A percentile compares a stretch with the other conserved stretches of the same genome.
These are phyloP conservation scores for Hymenoscyphus repandus DNA, from an alignment of 2,329 filamentous ascomycete species.

Conservation along the genomic window DNA sequence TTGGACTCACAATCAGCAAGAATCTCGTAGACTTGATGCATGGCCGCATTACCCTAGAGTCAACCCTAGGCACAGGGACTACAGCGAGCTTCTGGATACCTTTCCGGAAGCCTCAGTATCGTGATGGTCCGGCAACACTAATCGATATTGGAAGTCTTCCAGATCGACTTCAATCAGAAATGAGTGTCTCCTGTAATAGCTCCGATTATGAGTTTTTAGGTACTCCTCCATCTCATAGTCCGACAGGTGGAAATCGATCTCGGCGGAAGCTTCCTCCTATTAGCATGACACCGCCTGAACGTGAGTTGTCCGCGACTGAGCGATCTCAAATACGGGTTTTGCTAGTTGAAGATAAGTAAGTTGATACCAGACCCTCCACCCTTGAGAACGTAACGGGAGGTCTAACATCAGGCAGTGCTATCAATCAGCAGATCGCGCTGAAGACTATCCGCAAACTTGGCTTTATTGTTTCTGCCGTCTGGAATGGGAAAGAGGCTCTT, in stretches of 20 bases:
- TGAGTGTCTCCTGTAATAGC: slow-evolving; percentile 61
- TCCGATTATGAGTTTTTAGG: slow-evolving; percentile 51
- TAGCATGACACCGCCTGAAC: slow-evolving; percentile 31
- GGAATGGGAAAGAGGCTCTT: slow-evolving; percentile 75
- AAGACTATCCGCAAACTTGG: slow-evolving; percentile 70
- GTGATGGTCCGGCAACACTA: slow-evolving; percentile 43
- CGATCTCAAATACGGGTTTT: slow-evolving; percentile 63
- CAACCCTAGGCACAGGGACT: slow-evolving; percentile 61
- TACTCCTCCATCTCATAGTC: slow-evolving; percentile 37
- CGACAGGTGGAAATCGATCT: slow-evolving; percentile 11
- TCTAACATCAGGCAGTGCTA: slow-evolving; percentile 37
- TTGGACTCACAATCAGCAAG: slow-evolving; percentile 77
- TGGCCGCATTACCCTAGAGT: slow-evolving; percentile 67
- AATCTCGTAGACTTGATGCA: slow-evolving; percentile 76
- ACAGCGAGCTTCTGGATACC: slow-evolving; percentile 73
- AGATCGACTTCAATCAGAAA: slow-evolving; percentile 59
- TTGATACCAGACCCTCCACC: slow-evolving; percentile 14
- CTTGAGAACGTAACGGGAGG: not conserved
- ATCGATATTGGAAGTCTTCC: slow-evolving; percentile 61
- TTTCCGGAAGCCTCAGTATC: slow-evolving; percentile 63
- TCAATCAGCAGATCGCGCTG: slow-evolving; percentile 72
- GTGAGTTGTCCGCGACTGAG: slow-evolving; percentile 50
- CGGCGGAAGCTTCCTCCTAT: slow-evolving; percentile 2
- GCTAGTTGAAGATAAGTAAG: slow-evolving; percentile 76
- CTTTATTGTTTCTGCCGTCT: slow-evolving; percentile 65